These are phyloP conservation scores for Zymoseptoria tritici DNA, from an alignment of 2,329 filamentous ascomycete species.

Conservation along the genomic window DNA sequence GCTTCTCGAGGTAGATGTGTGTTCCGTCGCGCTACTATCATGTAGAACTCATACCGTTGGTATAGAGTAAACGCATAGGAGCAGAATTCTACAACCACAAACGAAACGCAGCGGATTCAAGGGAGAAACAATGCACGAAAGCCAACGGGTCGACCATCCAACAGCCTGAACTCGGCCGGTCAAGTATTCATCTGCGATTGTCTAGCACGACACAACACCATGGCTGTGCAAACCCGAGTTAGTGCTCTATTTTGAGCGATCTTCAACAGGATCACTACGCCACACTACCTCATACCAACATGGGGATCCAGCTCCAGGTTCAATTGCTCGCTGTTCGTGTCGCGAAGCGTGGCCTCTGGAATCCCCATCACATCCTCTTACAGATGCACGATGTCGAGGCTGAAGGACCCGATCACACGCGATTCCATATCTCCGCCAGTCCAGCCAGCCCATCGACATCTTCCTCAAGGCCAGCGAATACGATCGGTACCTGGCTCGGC, in stretches of 20 bases:
- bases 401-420: neutral
- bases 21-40: no score
- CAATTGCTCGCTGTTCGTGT: neutral
- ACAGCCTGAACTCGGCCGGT: neutral
- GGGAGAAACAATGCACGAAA: neutral
- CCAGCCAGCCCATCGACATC: neutral
- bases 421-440: neutral
- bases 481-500: neutral
- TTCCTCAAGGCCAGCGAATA: neutral
- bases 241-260: neutral
- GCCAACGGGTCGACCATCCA: neutral
- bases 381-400: neutral
- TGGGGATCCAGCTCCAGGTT: neutral
- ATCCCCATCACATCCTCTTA: neutral
- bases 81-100: neutral
- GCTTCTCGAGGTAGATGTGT: neutral
- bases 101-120: neutral
- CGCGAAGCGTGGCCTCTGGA: neutral
- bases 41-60: no score
- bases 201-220: neutral
- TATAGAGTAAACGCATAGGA: neutral
- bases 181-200: neutral
- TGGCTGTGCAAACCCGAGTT: neutral
- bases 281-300: neutral
- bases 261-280: neutral